These are phyloP conservation scores for Dothiorella sarmentorum DNA, from an alignment of 2,329 filamentous ascomycete species.

Conservation along the genomic window DNA sequence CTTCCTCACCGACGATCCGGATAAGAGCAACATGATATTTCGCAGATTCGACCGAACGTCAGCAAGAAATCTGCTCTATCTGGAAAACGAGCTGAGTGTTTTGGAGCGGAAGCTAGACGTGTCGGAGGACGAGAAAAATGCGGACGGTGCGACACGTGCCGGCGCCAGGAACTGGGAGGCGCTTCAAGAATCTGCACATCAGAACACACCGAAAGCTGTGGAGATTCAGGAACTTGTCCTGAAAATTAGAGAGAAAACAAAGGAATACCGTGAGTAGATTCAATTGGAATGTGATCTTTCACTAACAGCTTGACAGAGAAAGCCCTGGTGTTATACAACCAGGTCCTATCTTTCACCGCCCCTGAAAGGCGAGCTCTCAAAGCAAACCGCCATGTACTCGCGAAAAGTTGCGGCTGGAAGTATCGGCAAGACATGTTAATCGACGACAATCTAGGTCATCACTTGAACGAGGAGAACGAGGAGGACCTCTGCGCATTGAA, in stretches of 20 bases:
- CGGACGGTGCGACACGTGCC: too few relatives aligned
- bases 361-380: not conserved
- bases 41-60: constrained; percentile 13
- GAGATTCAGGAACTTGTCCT: not conserved
- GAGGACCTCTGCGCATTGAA: constrained; percentile 5
- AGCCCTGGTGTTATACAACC: not conserved
- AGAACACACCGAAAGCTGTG: too few relatives aligned
- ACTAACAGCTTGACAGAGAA: not conserved
- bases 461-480: not conserved
- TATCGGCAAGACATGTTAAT: not conserved
- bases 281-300: not conserved
- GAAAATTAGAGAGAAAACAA: not conserved
- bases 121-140: not conserved
- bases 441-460: not conserved
- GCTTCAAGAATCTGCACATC: not conserved
- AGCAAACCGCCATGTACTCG: not conserved
- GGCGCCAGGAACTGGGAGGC: not conserved
- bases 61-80: not conserved
- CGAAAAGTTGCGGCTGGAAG: not conserved
- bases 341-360: not conserved
- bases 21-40: not conserved
- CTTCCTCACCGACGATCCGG: not conserved
- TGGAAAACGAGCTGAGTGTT: constrained; percentile 10
- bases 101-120: not conserved
- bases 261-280: not conserved